A percentile compares a stretch with the other conserved stretches of the same genome.
Evolutionary conservation across 139 green algal species (phyloP).

Genomic region (Mychonastes homosphaera): DNA sequence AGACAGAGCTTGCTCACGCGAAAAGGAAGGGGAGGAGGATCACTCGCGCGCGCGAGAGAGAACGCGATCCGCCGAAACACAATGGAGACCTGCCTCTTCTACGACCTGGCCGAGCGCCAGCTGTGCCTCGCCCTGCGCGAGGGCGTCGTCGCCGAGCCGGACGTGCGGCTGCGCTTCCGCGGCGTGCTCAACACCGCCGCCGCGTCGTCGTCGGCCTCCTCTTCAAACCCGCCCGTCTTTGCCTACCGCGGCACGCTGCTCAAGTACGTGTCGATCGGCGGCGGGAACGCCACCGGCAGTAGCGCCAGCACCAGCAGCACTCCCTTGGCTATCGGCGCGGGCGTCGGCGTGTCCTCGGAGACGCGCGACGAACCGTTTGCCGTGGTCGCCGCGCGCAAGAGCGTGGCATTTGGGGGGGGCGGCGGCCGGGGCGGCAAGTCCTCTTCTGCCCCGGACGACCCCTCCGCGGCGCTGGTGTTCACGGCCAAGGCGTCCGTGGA

Average conservation of each 20-base stretch:
- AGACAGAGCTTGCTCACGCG: too few relatives aligned
- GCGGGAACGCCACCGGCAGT: background rate
- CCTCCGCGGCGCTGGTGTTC: slow-evolving; percentile 19
- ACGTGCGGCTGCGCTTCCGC: slow-evolving; percentile 19
- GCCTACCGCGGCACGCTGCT: slow-evolving; percentile 7
- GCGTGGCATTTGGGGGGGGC: too few relatives aligned
- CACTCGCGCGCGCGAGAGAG: too few relatives aligned
- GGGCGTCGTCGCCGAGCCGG: slow-evolving; percentile 16
- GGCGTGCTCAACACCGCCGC: slow-evolving; percentile 19
- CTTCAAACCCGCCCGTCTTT: background rate
- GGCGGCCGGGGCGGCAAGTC: too few relatives aligned
- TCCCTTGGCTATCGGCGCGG: slow-evolving; percentile 5
- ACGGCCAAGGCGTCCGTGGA: slow-evolving; percentile 21
- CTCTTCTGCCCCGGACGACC: too few relatives aligned
- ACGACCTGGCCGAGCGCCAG: slow-evolving; percentile 21
- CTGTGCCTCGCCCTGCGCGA: slow-evolving; percentile 24
- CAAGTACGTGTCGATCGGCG: slow-evolving; percentile 1
- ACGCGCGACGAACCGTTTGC: slow-evolving; percentile 13
- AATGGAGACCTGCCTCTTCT: slow-evolving; percentile 28
- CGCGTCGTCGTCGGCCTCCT: background rate
- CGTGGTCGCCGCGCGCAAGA: slow-evolving; percentile 12
- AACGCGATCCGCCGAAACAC: too few relatives aligned
- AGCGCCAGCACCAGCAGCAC: background rate
- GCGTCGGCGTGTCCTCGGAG: slow-evolving; percentile 13
- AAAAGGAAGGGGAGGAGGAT: too few relatives aligned